Conservation (phyloP, 169 alveolate genomes). For the Pseudocohnilembus persalinus region DNA sequence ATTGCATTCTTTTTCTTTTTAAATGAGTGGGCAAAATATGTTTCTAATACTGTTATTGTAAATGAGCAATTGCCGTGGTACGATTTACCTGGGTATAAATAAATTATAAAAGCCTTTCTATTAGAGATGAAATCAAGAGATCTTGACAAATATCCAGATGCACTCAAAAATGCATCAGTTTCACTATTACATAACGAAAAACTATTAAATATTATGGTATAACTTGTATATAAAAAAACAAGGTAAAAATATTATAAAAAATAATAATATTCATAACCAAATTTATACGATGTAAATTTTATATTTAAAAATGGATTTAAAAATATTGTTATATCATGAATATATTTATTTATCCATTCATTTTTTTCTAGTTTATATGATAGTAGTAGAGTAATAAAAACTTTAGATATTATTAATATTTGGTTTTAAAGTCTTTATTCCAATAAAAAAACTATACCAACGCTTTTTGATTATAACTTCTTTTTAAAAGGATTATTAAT, state of each 20-base stretch:
- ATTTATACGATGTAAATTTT: no score
- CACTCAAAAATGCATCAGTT: constrained; percentile 52
- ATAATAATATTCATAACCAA: no score
- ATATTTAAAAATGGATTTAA: no score
- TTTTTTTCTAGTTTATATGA: constrained; percentile 33
- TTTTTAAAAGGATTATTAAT: constrained; percentile 58
- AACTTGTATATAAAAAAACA: constrained; percentile 58
- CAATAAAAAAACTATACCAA: constrained; percentile 47
- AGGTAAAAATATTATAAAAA: constrained; percentile 13
- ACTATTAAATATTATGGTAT: constrained; percentile 45
- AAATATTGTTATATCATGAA: not conserved
- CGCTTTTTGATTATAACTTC: constrained; percentile 59
- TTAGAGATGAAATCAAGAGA: constrained; percentile 64
- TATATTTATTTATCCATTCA: not conserved
- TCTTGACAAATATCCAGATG: constrained; percentile 61
- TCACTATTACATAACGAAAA: constrained; percentile 51
- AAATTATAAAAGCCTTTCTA: constrained; percentile 50
- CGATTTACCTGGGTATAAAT: constrained; percentile 69
- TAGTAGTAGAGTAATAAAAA: constrained; percentile 27
- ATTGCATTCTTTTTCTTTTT: constrained; percentile 66
- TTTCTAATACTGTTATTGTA: constrained; percentile 48
- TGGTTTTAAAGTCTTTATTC: constrained; percentile 45
- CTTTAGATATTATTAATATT: constrained; percentile 52
- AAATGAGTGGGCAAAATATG: constrained; percentile 62
- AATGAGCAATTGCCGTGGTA: constrained; percentile 60